Evolutionary conservation across 75 land plant species (phyloP), one percentile per base, ranked within the genome.

Genomic region (Chamaecyparis obtusa): DNA sequence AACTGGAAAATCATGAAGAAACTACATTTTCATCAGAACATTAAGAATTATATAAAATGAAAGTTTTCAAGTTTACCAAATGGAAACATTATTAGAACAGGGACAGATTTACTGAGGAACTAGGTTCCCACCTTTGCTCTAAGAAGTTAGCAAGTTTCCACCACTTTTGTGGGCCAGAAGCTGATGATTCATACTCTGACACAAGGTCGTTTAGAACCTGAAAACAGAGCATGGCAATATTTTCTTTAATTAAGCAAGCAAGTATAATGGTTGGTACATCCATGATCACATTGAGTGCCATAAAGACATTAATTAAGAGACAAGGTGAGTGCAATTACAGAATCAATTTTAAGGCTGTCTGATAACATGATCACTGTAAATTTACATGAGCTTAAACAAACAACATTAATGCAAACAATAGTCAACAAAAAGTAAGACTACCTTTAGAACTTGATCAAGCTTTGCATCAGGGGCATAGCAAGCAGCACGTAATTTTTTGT

Each of bases 91-190:
- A 48, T 78, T 37, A 90, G 48, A 71, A 84, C 13, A 48, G n/a
- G 44, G 17, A 24, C 30, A 37, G 15, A 78, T 41, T 14, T 82
- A 86, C 64, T 21, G 24, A 57, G 60, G n/a, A 41, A 9, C 11
- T 46, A 64, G 86, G 83, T n/a, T 24, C 79, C 21, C 81, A 95
- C 99, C 96, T 94, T 76, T 94, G 94, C 55, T 92, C 95, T 74
- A 97, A 83, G 71, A 98, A 97, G 17, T 83, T 85, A 9, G 91
- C 88, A 81, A 96, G 75, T 87, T 95, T 98, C 83, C 90, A 90
- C 96, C 96, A 97, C 86, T 97, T 98, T 83, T 90, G 89, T 77
- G 97, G 94, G 44, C 99, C 99, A 88, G 88, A 94, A 84, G 87
- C 90, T 76, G 95, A 81, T 57, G 86, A 56, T 83, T 95, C 96